Evolutionary conservation across 1,284 basidiomycete species (phyloP).

Genomic region (Entoloma clypeatum): DNA sequence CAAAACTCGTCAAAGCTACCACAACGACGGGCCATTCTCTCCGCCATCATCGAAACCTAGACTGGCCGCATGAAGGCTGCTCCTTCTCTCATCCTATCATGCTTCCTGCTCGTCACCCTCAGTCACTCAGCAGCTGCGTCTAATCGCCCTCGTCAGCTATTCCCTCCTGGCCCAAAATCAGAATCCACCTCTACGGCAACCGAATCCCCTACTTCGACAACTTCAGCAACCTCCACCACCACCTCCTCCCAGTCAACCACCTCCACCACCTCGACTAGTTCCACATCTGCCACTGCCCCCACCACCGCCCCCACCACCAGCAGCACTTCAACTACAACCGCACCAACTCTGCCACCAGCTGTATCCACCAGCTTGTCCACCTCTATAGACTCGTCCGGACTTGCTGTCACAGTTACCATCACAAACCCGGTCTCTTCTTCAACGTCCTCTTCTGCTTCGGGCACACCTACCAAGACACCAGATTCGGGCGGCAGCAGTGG

Average conservation of each 20-base stretch:
- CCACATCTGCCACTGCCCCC: constrained; percentile 12
- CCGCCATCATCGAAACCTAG: constrained; percentile 11
- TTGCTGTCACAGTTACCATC: constrained; percentile 19
- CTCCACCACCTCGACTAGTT: constrained; percentile 7
- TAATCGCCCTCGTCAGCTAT: constrained; percentile 15
- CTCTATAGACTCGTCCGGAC: constrained; percentile 16
- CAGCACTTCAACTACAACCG: constrained; percentile 8
- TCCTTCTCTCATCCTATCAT: constrained; percentile 25
- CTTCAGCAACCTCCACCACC: constrained; percentile 11
- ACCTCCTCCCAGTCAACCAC: constrained; percentile 7
- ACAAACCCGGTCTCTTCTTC: constrained; percentile 16
- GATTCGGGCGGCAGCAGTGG: constrained; percentile 24
- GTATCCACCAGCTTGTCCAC: constrained; percentile 12
- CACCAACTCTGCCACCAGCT: constrained; percentile 14
- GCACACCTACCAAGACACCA: constrained; percentile 19
- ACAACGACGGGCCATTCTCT: constrained; percentile 7
- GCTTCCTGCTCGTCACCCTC: constrained; percentile 24
- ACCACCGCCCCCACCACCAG: constrained; percentile 11
- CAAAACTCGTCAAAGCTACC: constrained; percentile 16
- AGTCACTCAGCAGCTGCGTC: constrained; percentile 21
- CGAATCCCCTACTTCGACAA: constrained; percentile 8
- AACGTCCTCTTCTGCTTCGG: constrained; percentile 14
- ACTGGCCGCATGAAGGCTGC: constrained; percentile 21
- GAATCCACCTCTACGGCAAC: constrained; percentile 5
- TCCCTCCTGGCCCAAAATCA: constrained; percentile 2